Base-by-base conservation (phyloP, 495 filamentous ascomycete species). In the Aspergillus funiculosus region DNA sequence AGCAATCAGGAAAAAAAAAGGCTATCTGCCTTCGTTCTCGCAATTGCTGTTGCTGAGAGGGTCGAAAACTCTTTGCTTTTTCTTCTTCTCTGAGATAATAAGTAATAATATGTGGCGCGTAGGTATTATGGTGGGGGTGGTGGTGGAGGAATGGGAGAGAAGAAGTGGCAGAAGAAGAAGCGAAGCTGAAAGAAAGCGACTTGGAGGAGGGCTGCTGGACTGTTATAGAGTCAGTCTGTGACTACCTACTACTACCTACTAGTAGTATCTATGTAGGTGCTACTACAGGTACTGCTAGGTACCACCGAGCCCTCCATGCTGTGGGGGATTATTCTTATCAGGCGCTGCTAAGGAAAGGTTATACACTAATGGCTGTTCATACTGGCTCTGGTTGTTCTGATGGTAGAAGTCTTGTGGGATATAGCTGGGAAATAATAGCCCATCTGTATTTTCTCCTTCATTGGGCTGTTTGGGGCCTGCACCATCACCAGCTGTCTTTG, bases 1-100 rank as follows among this genome's bases (percentile, higher is more conserved):
- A 48, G 17, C 11, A 38, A 38, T 22, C 35, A 6, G 38, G 46
- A 21, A 5, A 8, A 27, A 18, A 32, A 22, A 26, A 36, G 20
- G 35, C 26, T 17, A 25, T 18, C 30, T 41, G 29, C 43, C 45
- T 48, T 13, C n/a, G 24, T 20, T 20, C 46, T 48, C 24, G 18
- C 37, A 17, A 32, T 30, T 47, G n/a, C 6, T 13, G 15, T 8
- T 15, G 18, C n/a, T n/a, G 29, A 8, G 4, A 19, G n/a, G 1
- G 8, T 5, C 17, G 6, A 20, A 9, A 28, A 9, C 8, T 10
- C 20, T 34, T 26, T 41, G 28, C 46, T 48, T 29, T 48, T 34
- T 48, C 14, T 39, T 31, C 17, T 32, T 17, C 31, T 43, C 17
- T 42, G 39, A 20, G 36, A 11, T 22, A 14, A 37, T 20, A 10